A percentile compares a stretch with the other conserved stretches of the same genome.
Evolutionary conservation across 164 flowering plant species (phyloP).

Genomic region (Stephania cephalantha): DNA sequence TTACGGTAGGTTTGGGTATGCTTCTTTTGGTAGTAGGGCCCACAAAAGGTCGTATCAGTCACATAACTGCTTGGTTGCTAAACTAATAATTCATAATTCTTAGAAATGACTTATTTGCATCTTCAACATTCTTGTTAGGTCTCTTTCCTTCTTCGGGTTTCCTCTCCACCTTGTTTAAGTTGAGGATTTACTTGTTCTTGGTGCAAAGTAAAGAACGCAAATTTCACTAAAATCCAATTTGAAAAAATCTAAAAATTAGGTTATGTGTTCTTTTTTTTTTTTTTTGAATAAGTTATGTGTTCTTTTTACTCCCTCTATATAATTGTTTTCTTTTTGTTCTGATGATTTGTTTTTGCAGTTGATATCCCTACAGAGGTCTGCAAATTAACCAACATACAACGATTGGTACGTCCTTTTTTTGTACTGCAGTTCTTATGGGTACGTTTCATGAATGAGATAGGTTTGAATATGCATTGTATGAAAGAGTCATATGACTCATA

Average conservation of each 20-base stretch:
- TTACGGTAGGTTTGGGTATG: too few species aligned
- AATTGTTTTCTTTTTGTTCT: background rate
- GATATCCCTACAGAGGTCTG: conserved; percentile 75
- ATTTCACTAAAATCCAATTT: background rate
- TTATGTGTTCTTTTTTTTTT: background rate
- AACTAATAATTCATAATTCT: background rate
- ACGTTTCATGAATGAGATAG: background rate
- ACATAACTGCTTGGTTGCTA: background rate
- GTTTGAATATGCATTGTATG: background rate
- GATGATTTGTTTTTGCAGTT: conserved; percentile 45
- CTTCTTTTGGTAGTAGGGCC: too few species aligned
- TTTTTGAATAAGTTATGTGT: too few species aligned
- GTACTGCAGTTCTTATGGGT: background rate
- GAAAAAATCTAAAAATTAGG: background rate
- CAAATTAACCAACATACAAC: conserved; percentile 82
- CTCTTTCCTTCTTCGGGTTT: background rate
- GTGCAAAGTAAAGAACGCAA: background rate
- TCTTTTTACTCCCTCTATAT: background rate
- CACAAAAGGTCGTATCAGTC: too few species aligned
- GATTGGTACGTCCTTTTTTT: conserved; percentile 53
- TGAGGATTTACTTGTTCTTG: background rate
- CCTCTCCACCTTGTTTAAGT: background rate
- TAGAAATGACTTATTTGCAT: background rate
- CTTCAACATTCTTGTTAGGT: background rate
- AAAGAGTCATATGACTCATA: background rate